Evolutionary conservation across 2,329 filamentous ascomycete species (phyloP).

Genomic region (Xylaria sp.): DNA sequence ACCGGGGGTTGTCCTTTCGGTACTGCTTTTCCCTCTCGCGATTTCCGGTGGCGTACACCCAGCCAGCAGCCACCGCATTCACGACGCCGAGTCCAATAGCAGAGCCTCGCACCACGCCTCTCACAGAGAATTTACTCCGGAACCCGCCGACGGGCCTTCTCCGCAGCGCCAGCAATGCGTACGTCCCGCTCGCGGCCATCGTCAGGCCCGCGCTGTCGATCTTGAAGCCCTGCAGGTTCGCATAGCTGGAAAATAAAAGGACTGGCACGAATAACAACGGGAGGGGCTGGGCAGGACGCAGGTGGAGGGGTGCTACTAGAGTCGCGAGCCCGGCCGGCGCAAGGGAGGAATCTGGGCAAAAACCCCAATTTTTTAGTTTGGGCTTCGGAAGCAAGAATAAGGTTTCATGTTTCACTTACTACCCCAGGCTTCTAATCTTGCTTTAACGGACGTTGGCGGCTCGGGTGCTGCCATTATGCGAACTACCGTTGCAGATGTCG

Average conservation of each 20-base stretch:
- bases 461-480: slow-evolving; percentile 48
- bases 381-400: neutral
- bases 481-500: neutral
- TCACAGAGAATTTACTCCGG: slow-evolving; percentile 53
- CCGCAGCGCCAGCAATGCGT: slow-evolving; percentile 65
- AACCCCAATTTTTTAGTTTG: neutral
- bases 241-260: slow-evolving; percentile 66
- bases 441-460: slow-evolving; percentile 49
- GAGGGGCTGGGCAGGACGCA: slow-evolving; percentile 61
- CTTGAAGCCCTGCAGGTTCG: slow-evolving; percentile 68
- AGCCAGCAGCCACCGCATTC: slow-evolving; percentile 62
- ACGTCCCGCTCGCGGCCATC: slow-evolving; percentile 67
- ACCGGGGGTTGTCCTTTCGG: slow-evolving; percentile 61
- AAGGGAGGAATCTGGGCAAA: slow-evolving; percentile 60
- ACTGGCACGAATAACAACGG: slow-evolving; percentile 63
- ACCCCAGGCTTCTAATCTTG: slow-evolving; percentile 58
- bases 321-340: slow-evolving; percentile 66
- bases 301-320: slow-evolving; percentile 66
- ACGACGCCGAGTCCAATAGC: slow-evolving; percentile 61
- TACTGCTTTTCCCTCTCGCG: slow-evolving; percentile 61
- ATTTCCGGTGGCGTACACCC: slow-evolving; percentile 63
- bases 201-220: slow-evolving; percentile 66
- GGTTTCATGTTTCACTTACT: slow-evolving; percentile 53
- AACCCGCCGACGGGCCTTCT: slow-evolving; percentile 51
- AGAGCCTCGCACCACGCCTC: slow-evolving; percentile 61